Base-by-base conservation (phyloP, 2,329 filamentous ascomycete species). In the Chlorencoelia australis region DNA sequence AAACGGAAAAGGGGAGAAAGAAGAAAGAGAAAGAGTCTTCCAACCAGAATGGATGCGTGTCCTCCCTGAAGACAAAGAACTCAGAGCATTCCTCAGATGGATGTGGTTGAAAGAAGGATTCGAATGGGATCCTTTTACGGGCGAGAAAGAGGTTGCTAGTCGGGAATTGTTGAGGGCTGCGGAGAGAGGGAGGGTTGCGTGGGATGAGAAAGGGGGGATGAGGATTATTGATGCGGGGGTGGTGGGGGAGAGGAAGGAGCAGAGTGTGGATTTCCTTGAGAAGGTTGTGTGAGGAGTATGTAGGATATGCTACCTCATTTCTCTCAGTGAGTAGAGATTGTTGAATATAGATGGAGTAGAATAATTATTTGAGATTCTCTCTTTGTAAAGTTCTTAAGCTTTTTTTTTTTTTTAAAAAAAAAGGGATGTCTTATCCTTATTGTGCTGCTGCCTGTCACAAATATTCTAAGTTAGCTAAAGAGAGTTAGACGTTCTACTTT, bases 21-120 rank as follows among this genome's bases (percentile, higher is more conserved):
- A 50, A 7, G 64, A 66, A 10, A n/a, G n/a, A n/a, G n/a, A n/a
- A n/a, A n/a, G n/a, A n/a, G n/a, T n/a, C n/a, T 86, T 88, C 53
- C 78, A 86, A 49, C 84, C 86, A 0, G 88, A 95, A 59, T 95
- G 88, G 88, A 91, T 87, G 70, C 72, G 84, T 3, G 86, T 94
- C 1, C 55, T 82, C 32, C 86, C 88, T 0, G 63, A 68, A 28
- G 88, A 95, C 58, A 95, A 94, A 60, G 88, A 95, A 58, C 63
- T 95, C n/a, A 70, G 83, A 28, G 86, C 85, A 0, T 94, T 78
- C 60, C 59, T 95, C 52, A 71, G 80, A 25, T 95, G 88, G 87
- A 84, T 87, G 75, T 94, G 88, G 87, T 72, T 91, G 62, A 75
- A 79, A 30, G 83, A 94, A 51, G 85, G 86, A 0, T 89, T 78